phyloP scores from a whole-genome alignment of 192 early-diverging fungal species.

The Funneliformis mosseae region DNA sequence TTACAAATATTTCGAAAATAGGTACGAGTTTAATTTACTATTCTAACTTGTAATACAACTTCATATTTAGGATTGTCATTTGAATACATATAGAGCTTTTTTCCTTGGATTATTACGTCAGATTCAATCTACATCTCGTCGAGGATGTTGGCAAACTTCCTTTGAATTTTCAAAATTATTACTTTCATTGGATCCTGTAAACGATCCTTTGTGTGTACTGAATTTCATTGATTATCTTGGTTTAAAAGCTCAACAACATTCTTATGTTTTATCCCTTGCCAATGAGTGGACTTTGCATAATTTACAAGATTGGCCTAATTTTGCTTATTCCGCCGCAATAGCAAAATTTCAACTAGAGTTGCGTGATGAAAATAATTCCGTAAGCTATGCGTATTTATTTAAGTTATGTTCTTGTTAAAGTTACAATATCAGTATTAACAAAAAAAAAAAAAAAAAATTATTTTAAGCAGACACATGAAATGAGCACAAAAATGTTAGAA shows the following conservation, averaged over 20 bases:
- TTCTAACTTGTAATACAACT: neutral
- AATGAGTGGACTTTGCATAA: conserved; percentile 22
- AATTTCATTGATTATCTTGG: conserved; percentile 87
- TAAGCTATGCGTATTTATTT: neutral
- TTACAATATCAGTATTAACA: neutral
- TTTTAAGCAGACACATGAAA: conserved; percentile 33
- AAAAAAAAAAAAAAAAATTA: conserved; percentile 6
- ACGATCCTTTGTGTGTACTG: conserved; percentile 76
- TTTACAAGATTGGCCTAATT: conserved; percentile 59
- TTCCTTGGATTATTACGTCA: conserved; percentile 84
- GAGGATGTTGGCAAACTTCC: conserved; percentile 92
- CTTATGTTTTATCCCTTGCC: conserved; percentile 52
- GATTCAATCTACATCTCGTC: conserved; percentile 79
- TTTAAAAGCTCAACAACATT: conserved; percentile 72
- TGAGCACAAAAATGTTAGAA: conserved; percentile 61
- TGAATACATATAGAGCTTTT: conserved; percentile 50
- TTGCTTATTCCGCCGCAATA: conserved; percentile 76
- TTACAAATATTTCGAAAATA: conserved; percentile 77
- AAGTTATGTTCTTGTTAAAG: neutral
- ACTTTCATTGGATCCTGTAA: conserved; percentile 69
- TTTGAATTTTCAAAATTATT: conserved; percentile 82
- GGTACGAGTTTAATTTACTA: conserved; percentile 40
- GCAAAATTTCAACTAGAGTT: conserved; percentile 76
- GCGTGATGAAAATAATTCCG: conserved; percentile 32
- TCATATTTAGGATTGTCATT: neutral